A percentile compares a stretch with the other conserved stretches of the same genome.
Evolutionary conservation across 2,329 filamentous ascomycete species (phyloP).

Genomic region (Chrysosporium queenslandicum): DNA sequence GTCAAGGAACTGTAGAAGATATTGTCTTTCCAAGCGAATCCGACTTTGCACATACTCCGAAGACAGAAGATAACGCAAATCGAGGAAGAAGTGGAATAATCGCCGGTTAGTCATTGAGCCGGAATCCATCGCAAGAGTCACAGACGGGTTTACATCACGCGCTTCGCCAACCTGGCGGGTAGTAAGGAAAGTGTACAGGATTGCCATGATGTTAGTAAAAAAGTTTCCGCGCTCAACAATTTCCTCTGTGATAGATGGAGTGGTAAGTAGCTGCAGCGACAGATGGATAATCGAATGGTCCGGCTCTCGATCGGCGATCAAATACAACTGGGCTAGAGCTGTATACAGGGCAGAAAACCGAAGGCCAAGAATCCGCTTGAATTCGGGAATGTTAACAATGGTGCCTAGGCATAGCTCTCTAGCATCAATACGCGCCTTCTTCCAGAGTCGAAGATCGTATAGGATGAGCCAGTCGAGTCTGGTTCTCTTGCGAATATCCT

Average conservation of each 20-base stretch:
- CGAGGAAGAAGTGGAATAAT: slow-evolving; percentile 96
- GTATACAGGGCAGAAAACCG: slow-evolving; percentile 95
- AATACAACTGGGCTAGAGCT: slow-evolving; percentile 80
- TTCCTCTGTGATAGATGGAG: slow-evolving; percentile 90
- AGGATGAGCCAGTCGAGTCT: slow-evolving; percentile 89
- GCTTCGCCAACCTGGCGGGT: slow-evolving; percentile 93
- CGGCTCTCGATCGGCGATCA: slow-evolving; percentile 90
- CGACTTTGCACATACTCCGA: slow-evolving; percentile 80
- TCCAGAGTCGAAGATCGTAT: slow-evolving; percentile 94
- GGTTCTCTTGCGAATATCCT: slow-evolving; percentile 81
- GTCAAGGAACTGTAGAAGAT: slow-evolving; percentile 89
- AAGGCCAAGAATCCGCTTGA: slow-evolving; percentile 85
- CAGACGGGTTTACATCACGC: slow-evolving; percentile 73
- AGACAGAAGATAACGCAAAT: slow-evolving; percentile 81
- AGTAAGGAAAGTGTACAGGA: slow-evolving; percentile 93
- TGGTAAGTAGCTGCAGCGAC: slow-evolving; percentile 91
- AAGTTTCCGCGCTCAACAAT: slow-evolving; percentile 94
- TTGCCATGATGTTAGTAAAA: slow-evolving; percentile 86
- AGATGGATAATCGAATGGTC: slow-evolving; percentile 98
- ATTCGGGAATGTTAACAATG: slow-evolving; percentile 87
- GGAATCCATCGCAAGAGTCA: slow-evolving; percentile 82
- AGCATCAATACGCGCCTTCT: slow-evolving; percentile 81
- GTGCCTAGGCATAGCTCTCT: slow-evolving; percentile 93
- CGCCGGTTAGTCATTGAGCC: slow-evolving; percentile 89
- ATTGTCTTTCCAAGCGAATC: slow-evolving; percentile 71